A percentile compares a stretch with the other conserved stretches of the same genome.
Conservation (phyloP, 2,329 filamentous ascomycete species). For the Colletotrichum simmondsii region DNA sequence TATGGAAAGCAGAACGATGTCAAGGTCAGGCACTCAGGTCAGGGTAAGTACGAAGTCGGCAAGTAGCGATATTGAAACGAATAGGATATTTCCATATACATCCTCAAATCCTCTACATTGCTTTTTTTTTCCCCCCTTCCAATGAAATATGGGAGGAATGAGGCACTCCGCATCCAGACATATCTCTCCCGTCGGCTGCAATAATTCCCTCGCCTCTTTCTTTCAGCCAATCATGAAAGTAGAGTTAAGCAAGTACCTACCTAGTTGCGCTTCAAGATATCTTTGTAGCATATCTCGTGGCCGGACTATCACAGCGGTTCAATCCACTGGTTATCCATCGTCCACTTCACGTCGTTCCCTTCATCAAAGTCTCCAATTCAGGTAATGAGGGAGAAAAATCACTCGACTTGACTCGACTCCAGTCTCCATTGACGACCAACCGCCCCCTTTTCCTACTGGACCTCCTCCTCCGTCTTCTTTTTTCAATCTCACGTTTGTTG, state of each 20-base stretch:
- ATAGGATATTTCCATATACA: no score
- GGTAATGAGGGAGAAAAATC: neutral
- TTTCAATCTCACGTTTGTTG: neutral
- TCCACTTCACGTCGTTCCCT: conserved; percentile 19
- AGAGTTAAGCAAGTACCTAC: no score
- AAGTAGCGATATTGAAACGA: neutral
- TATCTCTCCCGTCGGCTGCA: neutral
- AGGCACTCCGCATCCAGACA: neutral
- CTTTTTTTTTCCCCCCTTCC: neutral
- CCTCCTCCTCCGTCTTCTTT: neutral
- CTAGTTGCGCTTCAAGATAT: neutral
- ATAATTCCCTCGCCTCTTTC: neutral
- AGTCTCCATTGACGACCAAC: neutral
- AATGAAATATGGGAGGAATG: neutral
- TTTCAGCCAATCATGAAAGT: neutral
- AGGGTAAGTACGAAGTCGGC: no score
- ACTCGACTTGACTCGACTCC: neutral
- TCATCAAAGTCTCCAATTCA: neutral
- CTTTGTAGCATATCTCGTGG: neutral
- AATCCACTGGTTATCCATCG: neutral
- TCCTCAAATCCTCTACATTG: neutral
- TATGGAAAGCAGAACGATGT: neutral
- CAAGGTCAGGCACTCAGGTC: neutral
- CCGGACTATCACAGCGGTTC: neutral
- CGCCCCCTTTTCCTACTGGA: conserved; percentile 9